Evolutionary conservation across 1,284 basidiomycete genomes (phyloP), one percentile per base, ranked within the genome.

Genomic region (Coniophora puteana): DNA sequence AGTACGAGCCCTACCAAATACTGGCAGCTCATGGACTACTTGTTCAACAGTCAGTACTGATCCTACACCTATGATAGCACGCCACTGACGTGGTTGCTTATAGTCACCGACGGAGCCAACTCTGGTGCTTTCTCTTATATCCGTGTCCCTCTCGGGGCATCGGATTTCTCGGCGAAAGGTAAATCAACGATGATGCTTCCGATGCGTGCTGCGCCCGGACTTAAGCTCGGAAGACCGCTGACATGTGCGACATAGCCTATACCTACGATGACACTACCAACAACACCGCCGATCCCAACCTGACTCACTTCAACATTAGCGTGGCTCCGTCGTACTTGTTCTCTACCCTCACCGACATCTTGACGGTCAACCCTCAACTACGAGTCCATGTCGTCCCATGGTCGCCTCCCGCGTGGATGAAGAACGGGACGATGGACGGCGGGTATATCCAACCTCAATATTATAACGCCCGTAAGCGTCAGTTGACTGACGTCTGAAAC

Each of bases 371-470:
- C 36, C 50, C 48, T 11, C 51, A 55, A 43, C 45, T 75, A 25
- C 67, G 62, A 48, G 57, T 76, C 4, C 69, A 74, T 36, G 44
- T 74, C 10, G 26, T 72, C 22, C 74, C 74, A 1, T 77, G 75
- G 74, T 74, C 72, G 40, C 70, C 73, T 72, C 75, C 74, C 3
- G 72, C 57, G 8, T 77, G 74, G 74, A 74, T 76, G 72, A 77
- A 75, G 50, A 56, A 54, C 39, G 67, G 62, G 27, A 63, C 63
- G 3, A 70, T 74, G 65, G 57, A 67, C 4, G 74, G 72, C 3
- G 73, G 72, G 13, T 63, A 56, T 24, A 62, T 76, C 47, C 49
- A 62, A 12, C 59, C 54, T 4, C 44, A 55, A n/a, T 68, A 71
- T 41, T 57, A 59, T 14, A 48, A 50, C 28, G 48, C 54, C 1